phyloP scores from a whole-genome alignment of 2,329 filamentous ascomycete species.

The Aspergillus aculeatinus region DNA sequence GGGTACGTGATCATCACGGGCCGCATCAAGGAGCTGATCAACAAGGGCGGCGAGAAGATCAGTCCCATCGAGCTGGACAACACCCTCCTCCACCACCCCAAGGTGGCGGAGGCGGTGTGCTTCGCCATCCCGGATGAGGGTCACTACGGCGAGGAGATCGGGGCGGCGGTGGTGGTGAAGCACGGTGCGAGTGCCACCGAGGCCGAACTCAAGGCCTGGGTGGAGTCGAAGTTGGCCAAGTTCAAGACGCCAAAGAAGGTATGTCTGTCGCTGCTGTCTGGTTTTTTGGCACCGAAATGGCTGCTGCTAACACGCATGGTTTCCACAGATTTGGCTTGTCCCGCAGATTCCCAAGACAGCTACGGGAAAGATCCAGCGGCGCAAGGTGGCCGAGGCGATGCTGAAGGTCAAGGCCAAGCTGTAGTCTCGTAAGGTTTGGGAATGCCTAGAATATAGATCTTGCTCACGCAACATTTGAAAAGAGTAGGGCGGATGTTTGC shows the following conservation, averaged over 20 bases:
- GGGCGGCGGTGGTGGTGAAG: slow-evolving; percentile 73
- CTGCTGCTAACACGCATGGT: not conserved
- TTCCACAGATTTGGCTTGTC: slow-evolving; percentile 69
- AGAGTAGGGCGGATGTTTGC: not conserved
- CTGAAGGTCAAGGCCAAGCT: slow-evolving; percentile 56
- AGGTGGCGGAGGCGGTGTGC: slow-evolving; percentile 74
- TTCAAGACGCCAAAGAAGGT: slow-evolving; percentile 86
- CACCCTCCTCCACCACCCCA: slow-evolving; percentile 69
- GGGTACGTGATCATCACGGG: slow-evolving; percentile 84
- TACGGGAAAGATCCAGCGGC: slow-evolving; percentile 84
- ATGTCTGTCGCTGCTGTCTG: slow-evolving; percentile 21
- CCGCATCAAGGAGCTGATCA: slow-evolving; percentile 88
- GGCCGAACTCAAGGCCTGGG: slow-evolving; percentile 66
- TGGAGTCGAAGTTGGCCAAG: slow-evolving; percentile 69
- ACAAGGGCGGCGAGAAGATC: slow-evolving; percentile 89
- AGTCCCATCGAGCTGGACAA: slow-evolving; percentile 86
- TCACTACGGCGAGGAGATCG: slow-evolving; percentile 79
- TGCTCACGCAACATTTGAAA: not conserved
- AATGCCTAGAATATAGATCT: not conserved
- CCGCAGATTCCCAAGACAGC: slow-evolving; percentile 85
- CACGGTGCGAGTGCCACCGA: slow-evolving; percentile 56
- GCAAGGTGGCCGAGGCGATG: slow-evolving; percentile 85
- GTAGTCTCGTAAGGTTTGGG: slow-evolving; percentile 28
- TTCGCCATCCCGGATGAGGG: slow-evolving; percentile 76
- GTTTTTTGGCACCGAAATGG: not conserved